Conservation (phyloP, 2,329 filamentous ascomycete species). For the Leptodontidium sp. region DNA sequence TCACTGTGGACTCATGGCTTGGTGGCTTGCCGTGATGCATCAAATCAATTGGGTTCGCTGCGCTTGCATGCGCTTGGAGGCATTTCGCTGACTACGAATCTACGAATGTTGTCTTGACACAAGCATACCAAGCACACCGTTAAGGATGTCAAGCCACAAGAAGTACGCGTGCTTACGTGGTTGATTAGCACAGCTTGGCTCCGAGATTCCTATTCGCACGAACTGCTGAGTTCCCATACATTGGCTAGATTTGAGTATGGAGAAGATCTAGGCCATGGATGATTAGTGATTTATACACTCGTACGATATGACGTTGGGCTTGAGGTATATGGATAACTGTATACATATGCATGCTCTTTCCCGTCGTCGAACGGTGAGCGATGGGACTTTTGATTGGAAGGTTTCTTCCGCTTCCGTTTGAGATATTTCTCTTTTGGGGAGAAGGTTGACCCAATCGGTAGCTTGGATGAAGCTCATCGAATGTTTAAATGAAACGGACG, state of each 20-base stretch:
- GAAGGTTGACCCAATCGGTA: too few species aligned
- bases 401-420: background rate
- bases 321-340: background rate
- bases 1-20: background rate
- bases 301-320: background rate
- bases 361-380: background rate
- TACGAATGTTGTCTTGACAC: background rate
- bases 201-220: background rate
- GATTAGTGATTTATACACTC: background rate
- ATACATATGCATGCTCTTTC: background rate
- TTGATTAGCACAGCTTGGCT: background rate
- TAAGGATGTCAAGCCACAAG: slow-evolving; percentile 1
- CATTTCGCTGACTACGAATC: background rate
- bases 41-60: background rate
- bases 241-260: background rate
- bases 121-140: slow-evolving; percentile 11
- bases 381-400: background rate
- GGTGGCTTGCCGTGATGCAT: background rate
- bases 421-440: background rate
- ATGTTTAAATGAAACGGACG: too few species aligned
- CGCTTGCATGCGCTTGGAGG: background rate
- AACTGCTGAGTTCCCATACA: background rate
- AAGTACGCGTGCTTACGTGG: slow-evolving; percentile 14
- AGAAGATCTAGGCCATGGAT: background rate
- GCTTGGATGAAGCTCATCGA: too few species aligned